These are phyloP conservation scores for Trametes cingulata DNA, from an alignment of 768 basidiomycete genomes.

Conservation along the genomic window DNA sequence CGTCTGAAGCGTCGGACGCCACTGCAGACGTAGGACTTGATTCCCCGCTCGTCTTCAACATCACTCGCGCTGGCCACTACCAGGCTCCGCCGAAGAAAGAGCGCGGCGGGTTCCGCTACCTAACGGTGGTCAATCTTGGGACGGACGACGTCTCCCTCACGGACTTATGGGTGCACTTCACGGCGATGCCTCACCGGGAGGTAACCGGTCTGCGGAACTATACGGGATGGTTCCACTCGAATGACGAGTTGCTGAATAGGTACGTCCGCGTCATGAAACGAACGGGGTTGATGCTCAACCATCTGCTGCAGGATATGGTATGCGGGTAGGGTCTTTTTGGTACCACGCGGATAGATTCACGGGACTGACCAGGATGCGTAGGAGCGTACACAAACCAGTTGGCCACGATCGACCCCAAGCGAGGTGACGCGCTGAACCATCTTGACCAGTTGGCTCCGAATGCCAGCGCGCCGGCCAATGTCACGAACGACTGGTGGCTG, in stretches of 20 bases:
- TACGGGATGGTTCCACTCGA: constrained; percentile 20
- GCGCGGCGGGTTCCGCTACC: constrained; percentile 18
- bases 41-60: constrained; percentile 14
- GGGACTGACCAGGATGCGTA: not conserved
- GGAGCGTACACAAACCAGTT: constrained; percentile 20
- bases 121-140: constrained; percentile 15
- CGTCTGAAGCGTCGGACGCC: constrained; percentile 8
- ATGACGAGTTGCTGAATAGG: constrained; percentile 19
- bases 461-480: not conserved
- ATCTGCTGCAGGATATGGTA: constrained; percentile 14
- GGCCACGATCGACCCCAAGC: constrained; percentile 16
- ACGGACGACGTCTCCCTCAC: not conserved
- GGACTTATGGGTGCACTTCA: constrained; percentile 20
- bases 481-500: constrained; percentile 11
- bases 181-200: constrained; percentile 19
- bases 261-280: not conserved
- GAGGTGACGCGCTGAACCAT: constrained; percentile 9
- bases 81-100: constrained; percentile 9
- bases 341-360: too few relatives aligned
- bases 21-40: constrained; percentile 13
- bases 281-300: too few relatives aligned
- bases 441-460: not conserved
- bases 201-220: constrained; percentile 11
- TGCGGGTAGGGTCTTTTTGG: constrained; percentile 7
- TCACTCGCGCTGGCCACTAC: constrained; percentile 4